phyloP scores from a whole-genome alignment of 805 yeast species.

The Cyberlindnera bimundalis region DNA sequence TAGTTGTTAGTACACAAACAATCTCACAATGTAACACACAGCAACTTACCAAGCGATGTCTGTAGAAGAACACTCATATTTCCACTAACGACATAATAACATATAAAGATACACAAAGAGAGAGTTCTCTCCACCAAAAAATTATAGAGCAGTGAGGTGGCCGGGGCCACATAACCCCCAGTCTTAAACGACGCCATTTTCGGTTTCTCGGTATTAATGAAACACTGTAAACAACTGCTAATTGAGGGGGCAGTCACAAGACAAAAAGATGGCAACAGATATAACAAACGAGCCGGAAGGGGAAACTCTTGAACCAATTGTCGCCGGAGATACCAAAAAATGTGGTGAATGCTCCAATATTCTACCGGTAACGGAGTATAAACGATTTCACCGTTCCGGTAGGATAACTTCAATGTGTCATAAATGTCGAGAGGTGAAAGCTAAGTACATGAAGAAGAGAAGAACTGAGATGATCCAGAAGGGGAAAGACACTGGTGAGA shows the following conservation, averaged over 20 bases:
- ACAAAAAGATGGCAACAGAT: too few species aligned
- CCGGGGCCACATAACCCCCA: too few species aligned
- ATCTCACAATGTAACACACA: background rate
- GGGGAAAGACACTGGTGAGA: background rate
- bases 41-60: constrained; percentile 34
- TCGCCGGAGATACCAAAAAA: background rate
- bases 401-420: constrained; percentile 8
- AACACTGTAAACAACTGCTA: too few species aligned
- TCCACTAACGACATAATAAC: background rate
- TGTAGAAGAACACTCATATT: constrained; percentile 41
- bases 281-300: too few species aligned
- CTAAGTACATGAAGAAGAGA: constrained; percentile 3
- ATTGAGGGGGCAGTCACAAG: too few species aligned
- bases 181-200: too few species aligned
- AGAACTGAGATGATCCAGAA: background rate
- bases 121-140: too few species aligned
- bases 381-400: constrained; percentile 4
- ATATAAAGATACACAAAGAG: too few species aligned
- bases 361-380: constrained; percentile 3
- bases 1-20: constrained; percentile 13
- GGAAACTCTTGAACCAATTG: background rate
- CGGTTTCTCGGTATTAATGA: too few species aligned
- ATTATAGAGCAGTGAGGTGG: too few species aligned
- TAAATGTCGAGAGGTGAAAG: constrained; percentile 7
- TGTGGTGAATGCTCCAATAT: constrained; percentile 7